A percentile compares a stretch with the other conserved stretches of the same genome.
Conservation (phyloP, 2,329 filamentous ascomycete species). For the Tolypocladium endophyticum region DNA sequence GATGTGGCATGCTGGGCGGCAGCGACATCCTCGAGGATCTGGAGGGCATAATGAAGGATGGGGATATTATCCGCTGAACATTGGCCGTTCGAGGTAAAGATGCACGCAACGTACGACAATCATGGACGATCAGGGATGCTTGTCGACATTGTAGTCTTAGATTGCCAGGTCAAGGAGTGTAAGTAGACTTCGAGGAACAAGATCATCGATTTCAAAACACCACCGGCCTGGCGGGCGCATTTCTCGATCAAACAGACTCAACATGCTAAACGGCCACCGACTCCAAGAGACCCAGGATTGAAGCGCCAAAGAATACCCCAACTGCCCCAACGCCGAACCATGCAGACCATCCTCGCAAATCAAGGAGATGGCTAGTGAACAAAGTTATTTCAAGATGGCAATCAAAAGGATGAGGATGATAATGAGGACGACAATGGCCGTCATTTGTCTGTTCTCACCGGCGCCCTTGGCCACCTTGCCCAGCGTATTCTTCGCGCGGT, state of each 20-base stretch:
- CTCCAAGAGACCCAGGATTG: not conserved
- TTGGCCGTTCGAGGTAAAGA: not conserved
- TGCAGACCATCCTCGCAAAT: not conserved
- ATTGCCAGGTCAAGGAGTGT: not conserved
- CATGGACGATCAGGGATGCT: not conserved
- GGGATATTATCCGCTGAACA: constrained; percentile 56
- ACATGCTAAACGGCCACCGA: not conserved
- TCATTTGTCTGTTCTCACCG: constrained; percentile 80
- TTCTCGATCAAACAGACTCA: not conserved
- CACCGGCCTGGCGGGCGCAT: not conserved
- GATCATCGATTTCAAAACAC: not conserved
- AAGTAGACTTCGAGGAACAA: not conserved
- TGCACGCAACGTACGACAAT: not conserved
- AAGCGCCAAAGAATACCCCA: not conserved
- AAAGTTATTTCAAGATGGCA: constrained; percentile 59
- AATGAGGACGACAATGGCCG: constrained; percentile 70
- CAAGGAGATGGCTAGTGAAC: not conserved
- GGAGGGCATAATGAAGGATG: constrained; percentile 69
- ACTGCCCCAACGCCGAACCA: not conserved
- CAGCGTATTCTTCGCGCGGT: constrained; percentile 63
- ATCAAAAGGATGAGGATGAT: constrained; percentile 75
- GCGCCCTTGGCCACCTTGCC: constrained; percentile 63
- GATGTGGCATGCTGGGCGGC: constrained; percentile 59
- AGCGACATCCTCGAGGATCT: constrained; percentile 77
- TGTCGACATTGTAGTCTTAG: not conserved